Conservation (phyloP, 108 stramenopile genomes). For the Bacterosira constricta region DNA sequence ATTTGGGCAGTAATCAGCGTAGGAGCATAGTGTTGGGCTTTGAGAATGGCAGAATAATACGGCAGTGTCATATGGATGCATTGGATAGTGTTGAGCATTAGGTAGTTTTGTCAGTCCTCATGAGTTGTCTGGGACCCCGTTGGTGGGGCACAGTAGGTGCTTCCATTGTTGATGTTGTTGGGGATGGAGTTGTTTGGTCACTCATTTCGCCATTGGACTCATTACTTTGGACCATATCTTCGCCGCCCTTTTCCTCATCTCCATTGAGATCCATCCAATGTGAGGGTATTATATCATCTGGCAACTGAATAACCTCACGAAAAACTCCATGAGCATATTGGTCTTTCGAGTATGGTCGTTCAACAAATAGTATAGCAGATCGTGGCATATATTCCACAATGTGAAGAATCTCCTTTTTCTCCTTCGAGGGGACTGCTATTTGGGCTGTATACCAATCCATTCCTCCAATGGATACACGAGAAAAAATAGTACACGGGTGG, state of each 20-base stretch:
- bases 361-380: conserved; percentile 34
- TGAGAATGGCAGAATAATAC: neutral
- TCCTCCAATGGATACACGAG: neutral
- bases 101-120: neutral
- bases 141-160: too few species aligned
- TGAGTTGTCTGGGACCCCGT: neutral
- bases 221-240: too few species aligned
- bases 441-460: conserved; percentile 23
- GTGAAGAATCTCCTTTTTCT: neutral
- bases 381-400: conserved; percentile 35
- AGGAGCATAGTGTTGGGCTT: neutral
- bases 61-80: neutral
- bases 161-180: too few species aligned
- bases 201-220: neutral
- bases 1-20: neutral
- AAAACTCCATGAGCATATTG: conserved; percentile 36
- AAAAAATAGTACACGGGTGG: conserved; percentile 12
- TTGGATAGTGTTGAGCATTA: neutral
- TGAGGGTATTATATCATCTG: conserved; percentile 46
- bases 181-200: too few species aligned
- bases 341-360: conserved; percentile 41
- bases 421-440: neutral
- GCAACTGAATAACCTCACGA: conserved; percentile 48
- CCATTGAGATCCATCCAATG: conserved; percentile 30
- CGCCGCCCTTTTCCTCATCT: neutral